phyloP scores from a whole-genome alignment of 208 protist genomes.

The Wallacemonas sp. region DNA sequence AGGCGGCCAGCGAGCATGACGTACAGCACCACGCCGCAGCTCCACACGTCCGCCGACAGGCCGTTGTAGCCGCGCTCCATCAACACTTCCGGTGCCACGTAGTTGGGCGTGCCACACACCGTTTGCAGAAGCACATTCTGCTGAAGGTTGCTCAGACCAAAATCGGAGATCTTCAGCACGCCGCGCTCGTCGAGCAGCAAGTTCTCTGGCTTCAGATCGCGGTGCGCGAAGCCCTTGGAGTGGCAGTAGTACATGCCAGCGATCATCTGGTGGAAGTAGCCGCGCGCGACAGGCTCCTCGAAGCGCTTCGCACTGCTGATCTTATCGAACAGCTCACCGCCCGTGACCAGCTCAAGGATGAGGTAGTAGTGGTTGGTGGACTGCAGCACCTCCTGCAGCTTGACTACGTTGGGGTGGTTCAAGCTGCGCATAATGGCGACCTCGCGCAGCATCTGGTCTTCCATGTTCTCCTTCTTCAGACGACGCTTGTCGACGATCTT shows the following conservation, averaged over 20 bases:
- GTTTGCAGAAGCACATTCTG: slow-evolving; percentile 83
- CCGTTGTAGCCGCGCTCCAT: slow-evolving; percentile 93
- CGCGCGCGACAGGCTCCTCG: slow-evolving; percentile 77
- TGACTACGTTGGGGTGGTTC: slow-evolving; percentile 82
- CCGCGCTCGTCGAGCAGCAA: slow-evolving; percentile 77
- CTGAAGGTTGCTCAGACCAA: slow-evolving; percentile 92
- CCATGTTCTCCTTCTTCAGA: slow-evolving; percentile 86
- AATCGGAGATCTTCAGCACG: slow-evolving; percentile 91
- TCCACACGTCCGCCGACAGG: slow-evolving; percentile 96
- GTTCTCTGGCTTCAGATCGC: slow-evolving; percentile 94
- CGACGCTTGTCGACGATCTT: slow-evolving; percentile 91
- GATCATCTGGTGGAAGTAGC: slow-evolving; percentile 97
- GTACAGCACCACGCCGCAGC: slow-evolving; percentile 96
- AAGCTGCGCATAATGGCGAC: slow-evolving; percentile 88
- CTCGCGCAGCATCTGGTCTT: slow-evolving; percentile 91
- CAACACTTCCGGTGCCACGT: slow-evolving; percentile 94
- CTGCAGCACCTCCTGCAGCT: slow-evolving; percentile 88
- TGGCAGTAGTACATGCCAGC: slow-evolving; percentile 95
- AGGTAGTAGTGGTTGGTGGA: slow-evolving; percentile 90
- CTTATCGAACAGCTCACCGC: slow-evolving; percentile 94
- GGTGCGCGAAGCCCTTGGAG: slow-evolving; percentile 83
- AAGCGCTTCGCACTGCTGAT: slow-evolving; percentile 88
- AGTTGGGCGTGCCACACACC: slow-evolving; percentile 92
- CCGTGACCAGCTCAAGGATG: slow-evolving; percentile 89
- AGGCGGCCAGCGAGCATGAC: slow-evolving; percentile 93